phyloP scores from a whole-genome alignment of 169 alveolate genomes.

The Plasmodium ovale region DNA sequence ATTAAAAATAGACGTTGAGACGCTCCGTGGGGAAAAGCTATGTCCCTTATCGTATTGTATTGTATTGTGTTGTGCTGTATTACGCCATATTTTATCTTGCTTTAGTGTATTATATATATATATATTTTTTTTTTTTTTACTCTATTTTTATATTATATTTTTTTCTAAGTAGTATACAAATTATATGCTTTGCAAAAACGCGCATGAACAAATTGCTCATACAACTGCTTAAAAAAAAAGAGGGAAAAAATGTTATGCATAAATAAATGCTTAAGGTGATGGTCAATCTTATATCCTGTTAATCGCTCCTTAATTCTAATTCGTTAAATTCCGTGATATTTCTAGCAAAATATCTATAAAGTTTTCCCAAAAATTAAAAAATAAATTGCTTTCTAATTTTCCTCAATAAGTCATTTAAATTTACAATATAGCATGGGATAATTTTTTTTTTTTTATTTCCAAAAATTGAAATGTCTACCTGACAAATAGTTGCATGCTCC shows the following conservation, averaged over 20 bases:
- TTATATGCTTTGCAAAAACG: background rate
- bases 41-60: too few species aligned
- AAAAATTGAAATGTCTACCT: background rate
- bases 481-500: conserved; percentile 12
- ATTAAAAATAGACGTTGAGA: background rate
- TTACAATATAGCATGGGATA: background rate
- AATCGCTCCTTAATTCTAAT: background rate
- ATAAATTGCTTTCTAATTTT: background rate
- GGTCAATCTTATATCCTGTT: background rate
- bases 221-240: background rate
- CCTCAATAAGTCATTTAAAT: background rate
- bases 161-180: background rate
- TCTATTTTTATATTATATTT: too few species aligned
- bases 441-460: background rate
- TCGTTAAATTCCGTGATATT: background rate
- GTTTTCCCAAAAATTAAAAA: background rate
- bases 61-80: too few species aligned
- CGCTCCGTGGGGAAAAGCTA: too few species aligned
- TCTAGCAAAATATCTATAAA: background rate
- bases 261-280: too few species aligned
- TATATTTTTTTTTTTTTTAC: background rate
- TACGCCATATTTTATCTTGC: too few species aligned
- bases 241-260: background rate
- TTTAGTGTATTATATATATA: too few species aligned
- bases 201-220: background rate